A percentile compares a stretch with the other conserved stretches of the same genome.
These are phyloP conservation scores for Colletotrichum spaethianum DNA, from an alignment of 2,329 filamentous ascomycete genomes.

Conservation along the genomic window DNA sequence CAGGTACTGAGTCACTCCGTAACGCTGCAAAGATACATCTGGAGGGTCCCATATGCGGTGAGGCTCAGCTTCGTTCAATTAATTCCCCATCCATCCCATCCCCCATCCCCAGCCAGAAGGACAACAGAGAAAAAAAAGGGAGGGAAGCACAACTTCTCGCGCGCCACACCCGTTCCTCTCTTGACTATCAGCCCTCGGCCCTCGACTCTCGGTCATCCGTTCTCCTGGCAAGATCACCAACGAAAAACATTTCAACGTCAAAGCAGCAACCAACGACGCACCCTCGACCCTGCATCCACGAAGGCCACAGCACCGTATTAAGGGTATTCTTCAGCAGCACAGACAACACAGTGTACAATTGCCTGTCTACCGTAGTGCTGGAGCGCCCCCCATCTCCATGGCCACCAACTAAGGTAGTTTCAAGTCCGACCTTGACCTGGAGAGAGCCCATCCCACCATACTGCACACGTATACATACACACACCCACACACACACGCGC, in stretches of 20 bases:
- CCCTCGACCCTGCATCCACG: conserved; percentile 18
- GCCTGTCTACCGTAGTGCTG: conserved; percentile 13
- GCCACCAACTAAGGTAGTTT: conserved; percentile 34
- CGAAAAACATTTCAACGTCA: conserved; percentile 12
- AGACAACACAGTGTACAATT: conserved; percentile 34
- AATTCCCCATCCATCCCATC: conserved; percentile 32
- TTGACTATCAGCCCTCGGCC: conserved; percentile 26
- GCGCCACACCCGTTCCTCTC: conserved; percentile 27
- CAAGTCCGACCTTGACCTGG: conserved; percentile 23
- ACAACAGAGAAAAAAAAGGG: conserved; percentile 28
- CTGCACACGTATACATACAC: conserved; percentile 5
- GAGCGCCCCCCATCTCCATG: conserved; percentile 38
- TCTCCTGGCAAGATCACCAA: conserved; percentile 23
- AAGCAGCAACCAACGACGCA: conserved; percentile 15
- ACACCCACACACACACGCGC: not conserved
- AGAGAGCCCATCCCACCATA: conserved; percentile 16
- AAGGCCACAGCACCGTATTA: conserved; percentile 18
- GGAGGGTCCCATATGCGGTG: conserved; percentile 33
- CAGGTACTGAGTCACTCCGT: not conserved
- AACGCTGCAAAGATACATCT: conserved; percentile 21
- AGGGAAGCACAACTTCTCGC: conserved; percentile 20
- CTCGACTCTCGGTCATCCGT: conserved; percentile 17
- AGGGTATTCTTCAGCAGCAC: conserved; percentile 36
- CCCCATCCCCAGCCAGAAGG: conserved; percentile 26
- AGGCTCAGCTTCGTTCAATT: conserved; percentile 36